These are phyloP conservation scores for Cladosporium sphaerospermum DNA, from an alignment of 2,329 filamentous ascomycete genomes.

Conservation along the genomic window DNA sequence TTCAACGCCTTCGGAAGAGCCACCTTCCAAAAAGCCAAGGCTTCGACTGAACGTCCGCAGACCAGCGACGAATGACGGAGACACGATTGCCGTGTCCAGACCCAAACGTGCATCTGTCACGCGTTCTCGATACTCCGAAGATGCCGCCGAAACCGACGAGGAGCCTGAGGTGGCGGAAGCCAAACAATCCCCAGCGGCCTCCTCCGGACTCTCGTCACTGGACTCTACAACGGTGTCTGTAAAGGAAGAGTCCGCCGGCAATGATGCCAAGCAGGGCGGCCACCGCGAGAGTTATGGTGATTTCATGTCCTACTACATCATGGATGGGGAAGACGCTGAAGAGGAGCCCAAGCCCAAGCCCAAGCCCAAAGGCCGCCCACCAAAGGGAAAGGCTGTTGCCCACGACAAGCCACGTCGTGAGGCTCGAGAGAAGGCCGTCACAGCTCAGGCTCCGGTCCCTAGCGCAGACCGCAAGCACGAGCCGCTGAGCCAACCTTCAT, in stretches of 20 bases:
- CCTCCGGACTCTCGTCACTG: conserved; percentile 22
- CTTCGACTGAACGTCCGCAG: conserved; percentile 25
- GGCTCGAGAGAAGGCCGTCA: background rate
- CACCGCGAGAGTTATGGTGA: conserved; percentile 23
- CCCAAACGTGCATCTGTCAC: conserved; percentile 14
- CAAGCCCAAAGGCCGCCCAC: background rate
- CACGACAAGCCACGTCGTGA: conserved; percentile 1
- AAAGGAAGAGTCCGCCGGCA: background rate
- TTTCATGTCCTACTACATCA: conserved; percentile 29
- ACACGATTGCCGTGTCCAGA: conserved; percentile 21
- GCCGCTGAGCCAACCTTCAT: background rate
- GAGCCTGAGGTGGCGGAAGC: background rate
- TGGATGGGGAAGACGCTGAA: conserved; percentile 20
- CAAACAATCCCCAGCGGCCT: conserved; percentile 15
- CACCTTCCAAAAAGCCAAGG: conserved; percentile 10
- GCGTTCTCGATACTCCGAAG: conserved; percentile 1
- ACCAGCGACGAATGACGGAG: conserved; percentile 12
- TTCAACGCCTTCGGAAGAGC: background rate
- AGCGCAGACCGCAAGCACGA: background rate
- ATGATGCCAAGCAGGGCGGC: background rate
- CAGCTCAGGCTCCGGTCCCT: background rate
- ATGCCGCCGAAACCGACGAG: background rate
- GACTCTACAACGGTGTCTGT: conserved; percentile 17
- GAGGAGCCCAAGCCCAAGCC: conserved; percentile 2
- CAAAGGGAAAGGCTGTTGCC: background rate